These are phyloP conservation scores for Trichoderma erinaceum DNA, from an alignment of 495 filamentous ascomycete species.

Conservation along the genomic window DNA sequence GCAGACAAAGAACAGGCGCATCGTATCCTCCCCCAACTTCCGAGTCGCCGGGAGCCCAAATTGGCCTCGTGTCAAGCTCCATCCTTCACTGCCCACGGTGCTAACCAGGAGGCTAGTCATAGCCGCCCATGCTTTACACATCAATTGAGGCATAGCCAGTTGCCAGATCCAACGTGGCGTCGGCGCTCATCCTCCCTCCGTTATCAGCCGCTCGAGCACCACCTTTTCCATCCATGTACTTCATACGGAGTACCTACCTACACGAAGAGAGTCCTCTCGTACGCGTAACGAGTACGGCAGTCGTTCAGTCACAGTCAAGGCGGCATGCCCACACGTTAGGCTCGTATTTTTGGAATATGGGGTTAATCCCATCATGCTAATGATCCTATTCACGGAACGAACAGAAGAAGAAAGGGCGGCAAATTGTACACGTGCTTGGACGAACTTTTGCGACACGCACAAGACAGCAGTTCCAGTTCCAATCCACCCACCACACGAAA, in stretches of 20 bases:
- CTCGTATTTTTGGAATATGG: neutral
- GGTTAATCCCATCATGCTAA: too few relatives aligned
- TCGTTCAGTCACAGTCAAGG: neutral
- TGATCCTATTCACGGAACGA: too few relatives aligned
- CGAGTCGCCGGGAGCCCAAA: neutral
- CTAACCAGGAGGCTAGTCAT: neutral
- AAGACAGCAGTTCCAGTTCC: too few relatives aligned
- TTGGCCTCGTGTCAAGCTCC: neutral
- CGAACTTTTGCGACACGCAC: too few relatives aligned
- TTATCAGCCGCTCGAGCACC: neutral
- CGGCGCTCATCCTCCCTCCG: neutral
- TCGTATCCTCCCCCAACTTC: neutral
- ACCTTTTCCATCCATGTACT: too few relatives aligned
- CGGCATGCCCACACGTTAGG: neutral
- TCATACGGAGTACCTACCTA: neutral
- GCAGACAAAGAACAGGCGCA: neutral
- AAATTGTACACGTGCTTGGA: too few relatives aligned
- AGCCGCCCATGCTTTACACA: neutral
- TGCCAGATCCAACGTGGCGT: slow-evolving; percentile 12
- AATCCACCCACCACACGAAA: too few relatives aligned
- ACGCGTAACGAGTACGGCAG: neutral
- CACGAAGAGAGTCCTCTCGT: neutral
- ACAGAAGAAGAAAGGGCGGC: too few relatives aligned
- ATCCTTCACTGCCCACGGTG: neutral
- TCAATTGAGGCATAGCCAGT: neutral